Base-by-base conservation (phyloP, 768 basidiomycete species). In the Harrya chromipes region DNA sequence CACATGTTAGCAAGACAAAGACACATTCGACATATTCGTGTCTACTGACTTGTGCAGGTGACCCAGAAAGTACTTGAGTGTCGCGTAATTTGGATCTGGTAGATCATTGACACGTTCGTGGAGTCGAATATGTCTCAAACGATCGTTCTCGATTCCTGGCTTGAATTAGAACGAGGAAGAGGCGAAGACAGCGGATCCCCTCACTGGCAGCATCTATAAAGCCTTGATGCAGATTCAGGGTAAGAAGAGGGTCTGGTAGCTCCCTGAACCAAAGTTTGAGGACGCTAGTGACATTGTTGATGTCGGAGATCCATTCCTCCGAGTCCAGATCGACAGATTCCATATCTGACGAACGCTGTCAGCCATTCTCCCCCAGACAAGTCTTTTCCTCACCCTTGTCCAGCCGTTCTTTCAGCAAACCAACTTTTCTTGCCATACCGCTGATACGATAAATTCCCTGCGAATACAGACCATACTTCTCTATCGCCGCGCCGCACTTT, bases 31-130 rank as follows among this genome's bases (percentile, higher is more conserved):
- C 20, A 53, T 5, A 23, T 33, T 40, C 12, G 21, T 19, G 24
- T 20, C 19, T 38, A 49, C 81, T 49, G 57, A 95, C 94, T 80
- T 83, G 71, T 97, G 79, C 53, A 99, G 74, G 71, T 99, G 97
- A 12, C 90, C 93, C 76, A 99, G 77, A 68, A 98, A 88, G 68
- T 80, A 97, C 66, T 98, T 97, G 43, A 98, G 76, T 1, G 95
- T 95, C 2, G 97, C 91, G 62, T 99, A 99, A 69, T 98, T 97
- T n/a, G 97, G 82, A 70, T 99, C 97, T 12, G 97, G 95, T 46
- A 99, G 78, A 57, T 97, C 95, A 61, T 99, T 99, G 40, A 99
- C 94, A 40, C 94, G 84, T 64, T 98, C 97, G 62, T 99, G 97
- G 45, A 98, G 72, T 43, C 94, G 83, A 55, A 99, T 98, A 61